Evolutionary conservation across 768 basidiomycete genomes (phyloP).

Genomic region (Russula olivacea): DNA sequence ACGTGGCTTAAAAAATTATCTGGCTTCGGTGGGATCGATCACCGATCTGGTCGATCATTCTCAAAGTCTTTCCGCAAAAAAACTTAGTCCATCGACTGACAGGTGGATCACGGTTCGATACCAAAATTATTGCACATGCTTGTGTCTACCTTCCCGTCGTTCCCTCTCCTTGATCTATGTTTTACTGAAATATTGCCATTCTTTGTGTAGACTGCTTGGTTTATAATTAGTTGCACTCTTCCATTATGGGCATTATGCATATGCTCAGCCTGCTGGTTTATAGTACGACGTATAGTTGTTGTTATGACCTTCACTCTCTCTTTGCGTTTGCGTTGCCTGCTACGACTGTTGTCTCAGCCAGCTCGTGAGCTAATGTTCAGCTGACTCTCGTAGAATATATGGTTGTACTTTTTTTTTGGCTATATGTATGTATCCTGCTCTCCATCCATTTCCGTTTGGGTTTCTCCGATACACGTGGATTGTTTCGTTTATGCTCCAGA

Average conservation of each 20-base stretch:
- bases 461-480: conserved; percentile 50
- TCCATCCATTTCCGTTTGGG: conserved; percentile 65
- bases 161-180: conserved; percentile 10
- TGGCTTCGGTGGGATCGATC: background rate
- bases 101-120: conserved; percentile 11
- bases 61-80: background rate
- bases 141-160: conserved; percentile 4
- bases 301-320: conserved; percentile 4
- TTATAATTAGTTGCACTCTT: conserved; percentile 6
- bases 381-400: conserved; percentile 18
- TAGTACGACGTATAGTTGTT: conserved; percentile 8
- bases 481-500: conserved; percentile 40
- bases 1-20: background rate
- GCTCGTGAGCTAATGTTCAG: conserved; percentile 7
- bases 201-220: conserved; percentile 19
- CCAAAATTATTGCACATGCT: conserved; percentile 11
- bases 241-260: background rate
- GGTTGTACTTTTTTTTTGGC: conserved; percentile 6
- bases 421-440: conserved; percentile 65
- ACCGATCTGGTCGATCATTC: background rate
- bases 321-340: conserved; percentile 3
- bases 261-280: conserved; percentile 1
- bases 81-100: conserved; percentile 5
- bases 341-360: conserved; percentile 7
- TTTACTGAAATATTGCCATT: conserved; percentile 16